Conservation (phyloP, 768 basidiomycete species). For the Trametes maxima region DNA sequence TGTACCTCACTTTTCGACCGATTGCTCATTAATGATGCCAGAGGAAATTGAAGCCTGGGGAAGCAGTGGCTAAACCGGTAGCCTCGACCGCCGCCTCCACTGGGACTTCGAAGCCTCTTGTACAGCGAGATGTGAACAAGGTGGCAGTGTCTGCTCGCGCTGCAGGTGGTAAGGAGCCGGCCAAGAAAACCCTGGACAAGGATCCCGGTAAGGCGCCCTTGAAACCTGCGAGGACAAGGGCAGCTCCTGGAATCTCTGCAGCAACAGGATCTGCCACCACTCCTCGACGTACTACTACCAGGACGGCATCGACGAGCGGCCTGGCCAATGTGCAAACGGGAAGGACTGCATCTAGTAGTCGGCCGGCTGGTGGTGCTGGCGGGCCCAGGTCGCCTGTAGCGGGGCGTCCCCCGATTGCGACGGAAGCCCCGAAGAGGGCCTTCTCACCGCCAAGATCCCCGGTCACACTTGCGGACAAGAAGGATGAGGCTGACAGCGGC, state of each 20-base stretch:
- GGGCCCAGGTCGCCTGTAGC: constrained; percentile 9
- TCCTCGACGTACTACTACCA: not conserved
- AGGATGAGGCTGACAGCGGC: not conserved
- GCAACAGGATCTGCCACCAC: constrained; percentile 4
- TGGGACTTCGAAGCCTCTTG: constrained; percentile 27
- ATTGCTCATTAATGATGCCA: constrained; percentile 24
- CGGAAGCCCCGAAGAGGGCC: constrained; percentile 11
- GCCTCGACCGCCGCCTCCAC: constrained; percentile 17
- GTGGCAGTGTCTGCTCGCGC: not conserved
- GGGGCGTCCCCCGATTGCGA: not conserved
- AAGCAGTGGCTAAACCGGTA: constrained; percentile 9
- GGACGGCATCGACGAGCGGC: not conserved
- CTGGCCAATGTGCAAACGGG: constrained; percentile 7
- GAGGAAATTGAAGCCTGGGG: constrained; percentile 28
- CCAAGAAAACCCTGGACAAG: constrained; percentile 9
- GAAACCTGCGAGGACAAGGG: constrained; percentile 1
- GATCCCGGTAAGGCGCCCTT: constrained; percentile 3
- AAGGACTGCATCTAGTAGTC: constrained; percentile 8
- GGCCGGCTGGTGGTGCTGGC: not conserved
- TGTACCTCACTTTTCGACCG: constrained; percentile 11
- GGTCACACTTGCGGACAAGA: not conserved
- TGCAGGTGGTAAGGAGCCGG: not conserved
- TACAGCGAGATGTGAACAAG: constrained; percentile 29
- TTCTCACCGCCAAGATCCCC: constrained; percentile 26
- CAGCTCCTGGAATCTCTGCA: constrained; percentile 2